Percentiles rank a stretch among this genome's conserved stretches.
phyloP scores from a whole-genome alignment of 192 early-diverging fungal genomes.

The Dimargaris verticillata region DNA sequence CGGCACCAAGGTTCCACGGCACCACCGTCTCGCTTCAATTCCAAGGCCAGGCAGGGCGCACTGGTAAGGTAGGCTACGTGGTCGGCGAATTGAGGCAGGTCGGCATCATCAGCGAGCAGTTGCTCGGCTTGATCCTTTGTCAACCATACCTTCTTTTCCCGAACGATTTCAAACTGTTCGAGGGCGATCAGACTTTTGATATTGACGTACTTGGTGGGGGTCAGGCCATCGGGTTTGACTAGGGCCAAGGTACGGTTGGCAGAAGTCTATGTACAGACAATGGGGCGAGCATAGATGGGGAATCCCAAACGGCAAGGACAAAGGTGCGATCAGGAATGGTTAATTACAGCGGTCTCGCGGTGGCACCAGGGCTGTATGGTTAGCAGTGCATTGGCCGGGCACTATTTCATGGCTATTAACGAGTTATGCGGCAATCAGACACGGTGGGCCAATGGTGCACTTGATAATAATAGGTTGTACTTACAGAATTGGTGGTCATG shows the following conservation, averaged over 20 bases:
- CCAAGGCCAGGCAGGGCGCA: constrained; percentile 33
- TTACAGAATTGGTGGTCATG: too few species aligned
- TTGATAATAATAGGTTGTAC: too few species aligned
- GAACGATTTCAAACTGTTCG: constrained; percentile 31
- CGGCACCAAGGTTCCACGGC: constrained; percentile 31
- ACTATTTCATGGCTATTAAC: too few species aligned
- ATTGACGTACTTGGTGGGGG: constrained; percentile 30
- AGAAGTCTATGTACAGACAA: background rate
- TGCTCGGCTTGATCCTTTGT: constrained; percentile 20
- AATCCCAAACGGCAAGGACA: too few species aligned
- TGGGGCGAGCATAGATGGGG: too few species aligned
- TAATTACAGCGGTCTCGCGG: too few species aligned
- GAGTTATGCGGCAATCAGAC: too few species aligned
- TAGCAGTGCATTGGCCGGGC: too few species aligned
- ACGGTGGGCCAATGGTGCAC: too few species aligned
- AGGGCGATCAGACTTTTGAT: constrained; percentile 32
- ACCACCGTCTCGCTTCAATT: constrained; percentile 29
- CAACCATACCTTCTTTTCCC: constrained; percentile 33
- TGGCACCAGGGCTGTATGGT: too few species aligned
- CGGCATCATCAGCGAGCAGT: constrained; percentile 24
- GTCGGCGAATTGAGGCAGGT: constrained; percentile 21
- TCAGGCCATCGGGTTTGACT: constrained; percentile 40
- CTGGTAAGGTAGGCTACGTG: constrained; percentile 31
- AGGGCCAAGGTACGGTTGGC: constrained; percentile 33
- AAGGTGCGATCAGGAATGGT: too few species aligned